Percentiles rank a stretch among this genome's conserved stretches.
Evolutionary conservation across 805 yeast species (phyloP).

Genomic region (Yamadazyma sp.): DNA sequence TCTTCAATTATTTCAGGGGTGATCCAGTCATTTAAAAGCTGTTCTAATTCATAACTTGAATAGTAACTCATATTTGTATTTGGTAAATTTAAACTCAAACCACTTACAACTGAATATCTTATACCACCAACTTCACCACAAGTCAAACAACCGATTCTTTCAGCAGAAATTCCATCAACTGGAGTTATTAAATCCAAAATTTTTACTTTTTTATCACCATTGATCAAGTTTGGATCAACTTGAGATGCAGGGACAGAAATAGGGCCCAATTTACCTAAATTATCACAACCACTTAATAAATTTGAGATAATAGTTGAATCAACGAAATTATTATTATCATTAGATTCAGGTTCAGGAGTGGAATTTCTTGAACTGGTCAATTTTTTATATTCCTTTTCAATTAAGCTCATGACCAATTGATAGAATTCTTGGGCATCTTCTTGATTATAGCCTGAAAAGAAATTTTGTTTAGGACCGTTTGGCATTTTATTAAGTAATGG

Average conservation of each 20-base stretch:
- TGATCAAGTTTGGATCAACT: slow-evolving; percentile 65
- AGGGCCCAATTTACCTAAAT: slow-evolving; percentile 57
- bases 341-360: slow-evolving; percentile 21
- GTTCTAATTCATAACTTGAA: slow-evolving; percentile 39
- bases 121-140: slow-evolving; percentile 97
- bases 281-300: slow-evolving; percentile 36
- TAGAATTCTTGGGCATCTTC: slow-evolving; percentile 97
- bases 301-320: slow-evolving; percentile 21
- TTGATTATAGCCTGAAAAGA: slow-evolving; percentile 82
- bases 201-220: slow-evolving; percentile 41
- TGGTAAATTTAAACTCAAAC: slow-evolving; percentile 70
- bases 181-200: slow-evolving; percentile 73
- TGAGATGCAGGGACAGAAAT: slow-evolving; percentile 72
- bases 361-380: slow-evolving; percentile 17
- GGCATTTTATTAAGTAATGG: slow-evolving; percentile 64
- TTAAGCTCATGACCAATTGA: slow-evolving; percentile 66
- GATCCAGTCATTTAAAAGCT: slow-evolving; percentile 62
- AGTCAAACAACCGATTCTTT: slow-evolving; percentile 81
- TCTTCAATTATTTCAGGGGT: slow-evolving; percentile 86
- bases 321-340: slow-evolving; percentile 17
- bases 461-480: slow-evolving; percentile 73
- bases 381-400: slow-evolving; percentile 56
- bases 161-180: slow-evolving; percentile 85
- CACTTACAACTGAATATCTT: slow-evolving; percentile 74
- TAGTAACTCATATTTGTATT: slow-evolving; percentile 27